Percentiles rank a stretch among this genome's conserved stretches.
Conservation (phyloP, 768 basidiomycete genomes). For the Dioszegia crocea region DNA sequence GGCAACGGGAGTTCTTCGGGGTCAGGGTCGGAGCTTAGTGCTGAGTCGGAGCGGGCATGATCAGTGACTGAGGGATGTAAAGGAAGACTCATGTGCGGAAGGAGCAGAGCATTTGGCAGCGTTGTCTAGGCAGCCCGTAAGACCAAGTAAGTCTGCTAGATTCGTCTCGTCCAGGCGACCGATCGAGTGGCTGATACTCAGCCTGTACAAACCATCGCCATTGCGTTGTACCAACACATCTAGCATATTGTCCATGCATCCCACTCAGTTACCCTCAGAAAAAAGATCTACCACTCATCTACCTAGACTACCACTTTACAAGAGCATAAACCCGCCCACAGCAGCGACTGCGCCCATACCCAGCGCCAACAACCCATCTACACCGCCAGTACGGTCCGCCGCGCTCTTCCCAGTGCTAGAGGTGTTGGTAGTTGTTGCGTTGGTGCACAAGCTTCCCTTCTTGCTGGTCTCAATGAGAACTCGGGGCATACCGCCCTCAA, state of each 20-base stretch:
- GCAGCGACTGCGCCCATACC: neutral
- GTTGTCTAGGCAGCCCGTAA: no score
- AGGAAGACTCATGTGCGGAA: no score
- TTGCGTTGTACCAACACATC: no score
- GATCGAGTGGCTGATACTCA: no score
- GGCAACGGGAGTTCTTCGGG: neutral
- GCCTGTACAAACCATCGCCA: no score
- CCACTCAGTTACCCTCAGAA: neutral
- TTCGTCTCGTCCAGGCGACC: no score
- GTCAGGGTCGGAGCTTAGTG: neutral
- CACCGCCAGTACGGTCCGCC: neutral
- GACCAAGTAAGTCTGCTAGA: no score
- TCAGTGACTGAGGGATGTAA: no score
- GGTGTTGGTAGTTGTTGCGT: neutral
- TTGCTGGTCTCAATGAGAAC: slow-evolving; percentile 33
- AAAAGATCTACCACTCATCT: neutral
- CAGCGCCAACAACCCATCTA: neutral
- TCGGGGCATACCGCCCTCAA: slow-evolving; percentile 34
- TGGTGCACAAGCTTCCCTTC: slow-evolving; percentile 25
- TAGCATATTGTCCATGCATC: slow-evolving; percentile 5
- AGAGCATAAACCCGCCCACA: neutral
- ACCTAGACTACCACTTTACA: neutral
- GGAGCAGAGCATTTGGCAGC: no score
- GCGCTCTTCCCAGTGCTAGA: neutral
- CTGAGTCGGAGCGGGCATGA: neutral